These are phyloP conservation scores for Populus nigra DNA, from an alignment of 345 rosid species.

Conservation along the genomic window DNA sequence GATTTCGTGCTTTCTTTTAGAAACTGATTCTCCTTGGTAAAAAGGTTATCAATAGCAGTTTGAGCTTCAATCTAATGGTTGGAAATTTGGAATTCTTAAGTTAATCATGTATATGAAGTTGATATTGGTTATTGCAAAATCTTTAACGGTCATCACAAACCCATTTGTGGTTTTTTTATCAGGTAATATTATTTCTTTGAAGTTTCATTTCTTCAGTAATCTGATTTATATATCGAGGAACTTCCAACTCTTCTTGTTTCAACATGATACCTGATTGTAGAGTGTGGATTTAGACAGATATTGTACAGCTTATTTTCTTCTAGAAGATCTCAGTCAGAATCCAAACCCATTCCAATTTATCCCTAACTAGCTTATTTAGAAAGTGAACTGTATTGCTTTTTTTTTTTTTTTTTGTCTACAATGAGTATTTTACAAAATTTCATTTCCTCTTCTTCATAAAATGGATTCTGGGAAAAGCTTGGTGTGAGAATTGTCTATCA, in stretches of 20 bases:
- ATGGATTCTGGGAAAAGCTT: background rate
- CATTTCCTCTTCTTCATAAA: too few species aligned
- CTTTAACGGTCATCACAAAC: too few species aligned
- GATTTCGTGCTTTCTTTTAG: background rate
- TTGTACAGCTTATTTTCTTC: background rate
- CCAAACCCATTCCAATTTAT: background rate
- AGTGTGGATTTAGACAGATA: background rate
- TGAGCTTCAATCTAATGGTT: background rate
- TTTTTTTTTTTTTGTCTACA: background rate
- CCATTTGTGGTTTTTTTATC: too few species aligned
- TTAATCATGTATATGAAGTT: background rate
- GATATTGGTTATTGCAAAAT: background rate
- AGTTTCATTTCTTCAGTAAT: background rate
- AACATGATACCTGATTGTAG: background rate
- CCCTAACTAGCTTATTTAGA: background rate
- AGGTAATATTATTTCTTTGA: background rate
- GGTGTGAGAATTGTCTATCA: background rate
- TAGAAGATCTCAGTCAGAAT: background rate
- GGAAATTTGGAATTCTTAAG: background rate
- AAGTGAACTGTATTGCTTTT: background rate
- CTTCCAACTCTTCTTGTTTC: background rate
- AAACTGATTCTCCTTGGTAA: background rate
- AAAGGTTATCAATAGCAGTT: too few species aligned
- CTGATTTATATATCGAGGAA: background rate
- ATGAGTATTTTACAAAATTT: background rate